Base-by-base conservation (phyloP, 768 basidiomycete genomes). In the Tylopilus rubrobrunneus region DNA sequence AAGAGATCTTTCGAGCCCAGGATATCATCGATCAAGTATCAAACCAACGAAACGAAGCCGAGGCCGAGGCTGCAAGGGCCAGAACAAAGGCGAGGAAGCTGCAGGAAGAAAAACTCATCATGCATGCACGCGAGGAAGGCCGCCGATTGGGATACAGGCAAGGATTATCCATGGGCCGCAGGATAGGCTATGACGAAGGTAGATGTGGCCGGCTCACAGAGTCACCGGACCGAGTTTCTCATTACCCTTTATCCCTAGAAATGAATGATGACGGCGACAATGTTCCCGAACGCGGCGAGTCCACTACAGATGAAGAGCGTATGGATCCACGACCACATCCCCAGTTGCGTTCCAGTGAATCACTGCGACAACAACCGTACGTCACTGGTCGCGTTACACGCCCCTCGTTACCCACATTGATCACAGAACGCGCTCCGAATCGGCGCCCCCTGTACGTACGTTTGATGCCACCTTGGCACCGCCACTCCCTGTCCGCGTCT, bases 81-180 rank as follows among this genome's bases (percentile, higher is more conserved):
- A 70, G 78, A 45, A 70, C 75, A n/a, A 74, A 66, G 39, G 77
- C 78, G 6, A 69, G 79, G 29, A 66, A 69, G 52, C 56, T 78
- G 27, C 74, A 72, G 52, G 75, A 78, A 53, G 72, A 74, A 59
- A 73, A 73, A 37, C 55, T 75, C 12, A 59, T 75, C 34, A 71
- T 72, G 53, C 56, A 64, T 27, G 79, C 78, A 7, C 65, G 71
- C 14, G 77, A 78, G 56, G 77, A 79, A 46, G 78, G 78, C 1
- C 65, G 72, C 17, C 65, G 56, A 52, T 51, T 67, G 49, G 77
- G 78, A 14, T 79, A 73, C 51, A 60, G 60, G 23, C 74, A 80
- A 44, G 78, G 78, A 3, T 39, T 78, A 14, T 65, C 67, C 8
- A 66, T 59, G 36, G 68, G 68, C 44, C 70, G 68, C 53, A 62